These are phyloP conservation scores for Collariella sp. DNA, from an alignment of 495 filamentous ascomycete species.

Conservation along the genomic window DNA sequence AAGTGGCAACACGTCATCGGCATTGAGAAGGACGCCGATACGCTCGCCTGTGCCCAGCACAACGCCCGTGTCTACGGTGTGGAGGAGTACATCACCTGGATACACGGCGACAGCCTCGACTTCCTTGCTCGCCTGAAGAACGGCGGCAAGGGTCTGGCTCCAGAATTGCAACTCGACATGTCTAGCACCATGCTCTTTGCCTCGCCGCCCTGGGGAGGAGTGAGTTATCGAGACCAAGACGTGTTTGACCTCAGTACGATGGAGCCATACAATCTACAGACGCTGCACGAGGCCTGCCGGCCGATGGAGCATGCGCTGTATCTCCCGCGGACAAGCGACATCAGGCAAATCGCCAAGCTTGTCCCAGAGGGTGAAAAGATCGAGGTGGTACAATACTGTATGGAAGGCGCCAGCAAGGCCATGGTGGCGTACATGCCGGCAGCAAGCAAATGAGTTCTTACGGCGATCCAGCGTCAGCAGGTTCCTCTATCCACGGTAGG, in stretches of 20 bases:
- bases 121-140: slow-evolving; percentile 28
- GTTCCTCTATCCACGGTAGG: background rate
- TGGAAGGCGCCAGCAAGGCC: slow-evolving; percentile 80
- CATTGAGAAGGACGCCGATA: slow-evolving; percentile 70
- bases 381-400: slow-evolving; percentile 82
- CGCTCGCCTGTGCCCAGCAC: slow-evolving; percentile 79
- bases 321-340: slow-evolving; percentile 79
- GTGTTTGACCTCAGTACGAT: slow-evolving; percentile 82
- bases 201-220: slow-evolving; percentile 93
- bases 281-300: slow-evolving; percentile 52
- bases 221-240: slow-evolving; percentile 63
- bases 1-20: slow-evolving; percentile 76
- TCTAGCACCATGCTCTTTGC: slow-evolving; percentile 62
- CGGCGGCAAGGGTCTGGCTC: slow-evolving; percentile 14
- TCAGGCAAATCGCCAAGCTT: slow-evolving; percentile 68
- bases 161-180: slow-evolving; percentile 29
- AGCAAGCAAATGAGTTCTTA: slow-evolving; percentile 9
- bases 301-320: slow-evolving; percentile 56
- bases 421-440: slow-evolving; percentile 46
- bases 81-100: slow-evolving; percentile 62
- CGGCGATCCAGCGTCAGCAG: background rate
- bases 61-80: slow-evolving; percentile 89
- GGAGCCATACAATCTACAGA: slow-evolving; percentile 69
- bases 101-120: slow-evolving; percentile 73
- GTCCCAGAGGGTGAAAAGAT: slow-evolving; percentile 40